Evolutionary conservation across 1,284 basidiomycete species (phyloP).

Genomic region (Mixia osmundae): DNA sequence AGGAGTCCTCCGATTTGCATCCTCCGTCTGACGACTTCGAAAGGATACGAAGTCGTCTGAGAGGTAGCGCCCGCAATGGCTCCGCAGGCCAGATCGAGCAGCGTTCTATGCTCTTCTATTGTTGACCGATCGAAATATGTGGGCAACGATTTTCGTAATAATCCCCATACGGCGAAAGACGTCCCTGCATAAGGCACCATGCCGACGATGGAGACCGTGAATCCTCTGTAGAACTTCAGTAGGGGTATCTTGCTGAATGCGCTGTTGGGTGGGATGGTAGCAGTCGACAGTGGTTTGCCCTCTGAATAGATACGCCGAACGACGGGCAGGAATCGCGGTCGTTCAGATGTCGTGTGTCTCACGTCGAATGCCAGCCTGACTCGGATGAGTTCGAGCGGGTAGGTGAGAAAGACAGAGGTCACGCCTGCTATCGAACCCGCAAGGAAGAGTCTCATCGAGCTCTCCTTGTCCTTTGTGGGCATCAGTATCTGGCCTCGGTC

Average conservation of each 20-base stretch:
- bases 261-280: slow-evolving; percentile 9
- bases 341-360: slow-evolving; percentile 21
- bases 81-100: slow-evolving; percentile 44
- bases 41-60: slow-evolving; percentile 85
- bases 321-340: slow-evolving; percentile 3
- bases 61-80: slow-evolving; percentile 71
- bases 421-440: slow-evolving; percentile 81
- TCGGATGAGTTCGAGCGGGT: slow-evolving; percentile 82
- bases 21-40: slow-evolving; percentile 74
- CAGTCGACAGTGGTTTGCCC: slow-evolving; percentile 24
- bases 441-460: slow-evolving; percentile 55
- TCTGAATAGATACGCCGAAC: slow-evolving; percentile 48
- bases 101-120: slow-evolving; percentile 22
- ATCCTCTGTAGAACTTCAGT: slow-evolving; percentile 87
- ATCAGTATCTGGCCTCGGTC: slow-evolving; percentile 34
- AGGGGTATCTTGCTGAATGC: slow-evolving; percentile 32
- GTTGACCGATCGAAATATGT: slow-evolving; percentile 2
- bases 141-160: slow-evolving; percentile 41
- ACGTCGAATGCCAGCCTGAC: slow-evolving; percentile 88
- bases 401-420: slow-evolving; percentile 70
- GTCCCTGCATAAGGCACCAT: slow-evolving; percentile 96
- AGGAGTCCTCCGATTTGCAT: slow-evolving; percentile 90
- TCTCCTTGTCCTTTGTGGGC: slow-evolving; percentile 55
- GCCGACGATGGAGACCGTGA: slow-evolving; percentile 66
- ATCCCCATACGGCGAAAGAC: slow-evolving; percentile 80